Percentiles rank a stretch among this genome's conserved stretches.
Conservation (phyloP, 2,329 filamentous ascomycete genomes). For the Stromatinia cepivora region DNA sequence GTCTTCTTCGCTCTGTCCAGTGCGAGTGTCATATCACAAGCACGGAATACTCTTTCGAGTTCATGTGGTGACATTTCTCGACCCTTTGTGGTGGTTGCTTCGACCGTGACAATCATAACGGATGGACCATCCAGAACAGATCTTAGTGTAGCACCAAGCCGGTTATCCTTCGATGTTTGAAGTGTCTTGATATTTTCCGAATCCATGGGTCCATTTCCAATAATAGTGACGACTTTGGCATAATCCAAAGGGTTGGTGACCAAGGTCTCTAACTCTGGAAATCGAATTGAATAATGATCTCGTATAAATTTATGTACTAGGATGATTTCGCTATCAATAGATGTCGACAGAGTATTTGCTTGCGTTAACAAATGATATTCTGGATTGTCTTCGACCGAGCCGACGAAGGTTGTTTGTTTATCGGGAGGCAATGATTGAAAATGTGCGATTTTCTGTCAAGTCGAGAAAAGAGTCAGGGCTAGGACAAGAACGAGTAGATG, state of each 20-base stretch:
- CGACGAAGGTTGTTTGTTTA: slow-evolving; percentile 64
- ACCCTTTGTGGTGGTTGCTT: slow-evolving; percentile 87
- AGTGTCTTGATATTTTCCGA: slow-evolving; percentile 76
- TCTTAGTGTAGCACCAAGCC: slow-evolving; percentile 72
- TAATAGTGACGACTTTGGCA: slow-evolving; percentile 88
- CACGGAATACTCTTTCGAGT: slow-evolving; percentile 69
- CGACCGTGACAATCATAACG: slow-evolving; percentile 93
- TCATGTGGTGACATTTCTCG: slow-evolving; percentile 74
- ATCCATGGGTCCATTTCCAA: slow-evolving; percentile 89
- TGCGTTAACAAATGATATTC: slow-evolving; percentile 87
- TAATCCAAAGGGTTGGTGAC: slow-evolving; percentile 93
- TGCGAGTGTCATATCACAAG: slow-evolving; percentile 84
- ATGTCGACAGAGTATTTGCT: slow-evolving; percentile 85
- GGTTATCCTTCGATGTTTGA: slow-evolving; percentile 74
- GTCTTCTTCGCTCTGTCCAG: slow-evolving; percentile 85
- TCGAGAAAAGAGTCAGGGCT: slow-evolving; percentile 65
- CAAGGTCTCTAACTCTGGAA: slow-evolving; percentile 87
- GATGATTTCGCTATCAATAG: slow-evolving; percentile 89
- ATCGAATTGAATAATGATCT: slow-evolving; percentile 91
- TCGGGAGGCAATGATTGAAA: slow-evolving; percentile 70
- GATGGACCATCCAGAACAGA: slow-evolving; percentile 84
- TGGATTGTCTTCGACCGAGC: slow-evolving; percentile 87
- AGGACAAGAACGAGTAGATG: slow-evolving; percentile 57
- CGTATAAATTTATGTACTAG: slow-evolving; percentile 95
- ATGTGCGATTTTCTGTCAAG: slow-evolving; percentile 73